Conservation (phyloP, 768 basidiomycete genomes). For the Xanthoconium stramineum region DNA sequence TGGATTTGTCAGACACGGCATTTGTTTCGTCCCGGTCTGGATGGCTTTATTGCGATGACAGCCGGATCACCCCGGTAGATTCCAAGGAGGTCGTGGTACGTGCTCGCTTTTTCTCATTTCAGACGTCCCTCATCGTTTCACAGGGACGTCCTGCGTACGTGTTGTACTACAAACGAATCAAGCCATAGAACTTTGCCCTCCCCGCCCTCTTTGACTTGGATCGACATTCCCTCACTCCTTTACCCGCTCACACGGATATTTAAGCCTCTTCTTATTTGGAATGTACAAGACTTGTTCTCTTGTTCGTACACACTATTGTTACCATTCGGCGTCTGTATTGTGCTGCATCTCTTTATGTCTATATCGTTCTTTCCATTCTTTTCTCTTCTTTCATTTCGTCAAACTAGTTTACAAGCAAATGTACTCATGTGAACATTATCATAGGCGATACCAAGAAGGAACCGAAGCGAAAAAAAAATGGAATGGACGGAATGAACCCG, state of each 20-base stretch:
- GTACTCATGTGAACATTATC: slow-evolving; percentile 22
- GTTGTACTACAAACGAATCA: slow-evolving; percentile 71
- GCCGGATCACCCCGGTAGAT: slow-evolving; percentile 71
- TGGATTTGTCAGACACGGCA: slow-evolving; percentile 70
- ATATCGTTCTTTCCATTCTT: not conserved
- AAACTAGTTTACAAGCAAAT: slow-evolving; percentile 29
- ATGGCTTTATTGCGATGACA: slow-evolving; percentile 95
- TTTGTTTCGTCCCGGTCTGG: slow-evolving; percentile 82
- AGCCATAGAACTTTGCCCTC: slow-evolving; percentile 12
- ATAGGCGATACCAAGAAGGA: slow-evolving; percentile 6
- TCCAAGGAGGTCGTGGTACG: slow-evolving; percentile 82
- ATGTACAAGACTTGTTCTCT: slow-evolving; percentile 10
- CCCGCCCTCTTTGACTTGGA: not conserved
- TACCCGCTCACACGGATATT: slow-evolving; percentile 12
- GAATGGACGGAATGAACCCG: too few species aligned
- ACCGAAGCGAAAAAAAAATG: not conserved
- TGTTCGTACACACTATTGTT: slow-evolving; percentile 13
- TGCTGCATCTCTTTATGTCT: slow-evolving; percentile 16
- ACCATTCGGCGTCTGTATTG: slow-evolving; percentile 14
- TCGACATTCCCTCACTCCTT: not conserved
- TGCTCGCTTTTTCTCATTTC: slow-evolving; percentile 11
- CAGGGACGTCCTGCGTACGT: slow-evolving; percentile 73
- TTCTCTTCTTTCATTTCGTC: not conserved
- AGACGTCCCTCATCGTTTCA: slow-evolving; percentile 25
- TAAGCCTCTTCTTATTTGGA: slow-evolving; percentile 28